A percentile compares a stretch with the other conserved stretches of the same genome.
Conservation (phyloP, 768 basidiomycete genomes). For the Leccinum longicurvipes region DNA sequence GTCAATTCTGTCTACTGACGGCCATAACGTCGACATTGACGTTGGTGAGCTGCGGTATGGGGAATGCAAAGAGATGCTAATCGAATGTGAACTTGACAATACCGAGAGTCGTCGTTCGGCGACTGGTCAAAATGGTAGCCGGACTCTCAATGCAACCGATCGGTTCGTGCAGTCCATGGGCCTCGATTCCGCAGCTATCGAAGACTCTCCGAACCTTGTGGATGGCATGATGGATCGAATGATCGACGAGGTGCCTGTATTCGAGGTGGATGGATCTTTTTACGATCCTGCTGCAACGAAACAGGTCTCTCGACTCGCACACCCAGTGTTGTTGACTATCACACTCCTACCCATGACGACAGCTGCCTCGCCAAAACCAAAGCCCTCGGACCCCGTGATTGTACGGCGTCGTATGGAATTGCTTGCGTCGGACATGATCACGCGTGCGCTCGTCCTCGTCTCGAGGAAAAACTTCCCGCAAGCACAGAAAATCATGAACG, state of each 20-base stretch:
- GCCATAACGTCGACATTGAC: slow-evolving; percentile 93
- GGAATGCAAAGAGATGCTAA: slow-evolving; percentile 96
- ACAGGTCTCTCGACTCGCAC: slow-evolving; percentile 82
- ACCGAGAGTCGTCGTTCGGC: slow-evolving; percentile 39
- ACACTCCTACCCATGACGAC: slow-evolving; percentile 67
- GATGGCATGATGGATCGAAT: slow-evolving; percentile 95
- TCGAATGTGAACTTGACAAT: slow-evolving; percentile 88
- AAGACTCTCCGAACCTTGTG: slow-evolving; percentile 66
- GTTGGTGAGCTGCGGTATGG: slow-evolving; percentile 92
- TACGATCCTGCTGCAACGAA: slow-evolving; percentile 85
- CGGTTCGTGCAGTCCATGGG: slow-evolving; percentile 86
- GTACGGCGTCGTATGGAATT: slow-evolving; percentile 95
- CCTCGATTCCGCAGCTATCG: slow-evolving; percentile 68
- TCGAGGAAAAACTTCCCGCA: slow-evolving; percentile 87
- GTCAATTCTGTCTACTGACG: slow-evolving; percentile 86
- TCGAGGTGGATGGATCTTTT: slow-evolving; percentile 95
- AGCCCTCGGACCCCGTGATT: slow-evolving; percentile 79
- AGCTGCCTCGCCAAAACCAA: slow-evolving; percentile 33
- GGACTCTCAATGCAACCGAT: slow-evolving; percentile 75
- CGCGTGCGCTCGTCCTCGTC: slow-evolving; percentile 87
- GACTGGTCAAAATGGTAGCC: slow-evolving; percentile 10
- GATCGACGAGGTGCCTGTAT: slow-evolving; percentile 96
- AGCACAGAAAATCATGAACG: slow-evolving; percentile 84
- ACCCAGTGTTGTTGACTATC: slow-evolving; percentile 92
- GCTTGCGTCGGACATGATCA: slow-evolving; percentile 96